Conservation (phyloP, 2,329 filamentous ascomycete genomes). For the Botryotinia calthae region DNA sequence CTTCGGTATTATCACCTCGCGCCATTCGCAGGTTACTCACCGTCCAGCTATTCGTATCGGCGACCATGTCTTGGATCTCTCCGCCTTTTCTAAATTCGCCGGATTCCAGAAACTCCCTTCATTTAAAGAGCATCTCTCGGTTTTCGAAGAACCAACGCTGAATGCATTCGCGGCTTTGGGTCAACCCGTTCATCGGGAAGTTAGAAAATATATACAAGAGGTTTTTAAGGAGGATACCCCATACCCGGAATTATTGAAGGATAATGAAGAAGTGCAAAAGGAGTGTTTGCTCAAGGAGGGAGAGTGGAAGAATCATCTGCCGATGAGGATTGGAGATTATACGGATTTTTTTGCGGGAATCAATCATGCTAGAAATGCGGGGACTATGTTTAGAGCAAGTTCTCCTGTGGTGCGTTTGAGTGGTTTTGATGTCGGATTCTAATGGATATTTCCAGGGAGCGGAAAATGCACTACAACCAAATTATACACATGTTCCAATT, state of each 20-base stretch:
- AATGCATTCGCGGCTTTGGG: constrained; percentile 75
- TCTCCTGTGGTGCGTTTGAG: neutral
- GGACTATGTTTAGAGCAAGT: constrained; percentile 23
- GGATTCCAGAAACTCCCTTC: constrained; percentile 58
- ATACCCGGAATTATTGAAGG: constrained; percentile 59
- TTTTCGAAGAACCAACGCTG: constrained; percentile 64
- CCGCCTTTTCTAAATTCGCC: constrained; percentile 55
- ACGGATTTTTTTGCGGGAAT: constrained; percentile 82
- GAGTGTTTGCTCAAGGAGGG: constrained; percentile 57
- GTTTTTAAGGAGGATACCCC: constrained; percentile 60
- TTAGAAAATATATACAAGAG: constrained; percentile 66
- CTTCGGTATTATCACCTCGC: constrained; percentile 68
- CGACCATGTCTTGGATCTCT: constrained; percentile 63
- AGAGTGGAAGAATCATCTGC: constrained; percentile 64
- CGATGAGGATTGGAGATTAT: constrained; percentile 78
- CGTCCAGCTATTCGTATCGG: constrained; percentile 68
- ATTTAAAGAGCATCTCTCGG: constrained; percentile 51
- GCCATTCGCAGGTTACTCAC: constrained; percentile 44
- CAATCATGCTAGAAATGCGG: constrained; percentile 68
- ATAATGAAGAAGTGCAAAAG: constrained; percentile 57
- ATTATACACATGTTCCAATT: constrained; percentile 78
- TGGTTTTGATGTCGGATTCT: neutral
- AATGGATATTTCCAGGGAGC: constrained; percentile 63
- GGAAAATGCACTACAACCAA: constrained; percentile 71
- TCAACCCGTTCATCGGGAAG: constrained; percentile 62